Conservation (phyloP, 352 stramenopile genomes). For the Globisporangium camurandrum region DNA sequence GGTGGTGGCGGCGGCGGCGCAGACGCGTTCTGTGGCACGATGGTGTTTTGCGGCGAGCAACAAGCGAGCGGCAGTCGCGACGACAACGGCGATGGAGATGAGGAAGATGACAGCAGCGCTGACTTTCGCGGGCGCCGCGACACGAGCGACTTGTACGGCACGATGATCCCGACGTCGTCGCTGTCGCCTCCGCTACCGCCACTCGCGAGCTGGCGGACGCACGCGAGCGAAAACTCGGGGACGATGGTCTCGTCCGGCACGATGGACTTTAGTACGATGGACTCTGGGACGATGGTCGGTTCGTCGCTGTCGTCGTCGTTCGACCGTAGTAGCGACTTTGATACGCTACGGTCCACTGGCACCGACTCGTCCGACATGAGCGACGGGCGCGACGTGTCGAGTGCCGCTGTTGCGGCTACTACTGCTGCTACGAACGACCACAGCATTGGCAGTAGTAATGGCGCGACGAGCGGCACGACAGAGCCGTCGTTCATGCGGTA, state of each 20-base stretch:
- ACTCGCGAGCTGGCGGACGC: neutral
- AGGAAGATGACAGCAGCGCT: slow-evolving; percentile 5
- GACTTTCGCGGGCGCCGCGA: slow-evolving; percentile 25
- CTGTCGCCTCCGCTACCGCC: slow-evolving; percentile 13
- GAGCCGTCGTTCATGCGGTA: slow-evolving; percentile 85
- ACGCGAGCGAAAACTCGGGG: neutral
- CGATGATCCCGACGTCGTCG: slow-evolving; percentile 28
- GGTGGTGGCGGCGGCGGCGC: neutral
- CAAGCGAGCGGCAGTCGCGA: neutral
- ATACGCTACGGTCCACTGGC: slow-evolving; percentile 1
- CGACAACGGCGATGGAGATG: slow-evolving; percentile 6
- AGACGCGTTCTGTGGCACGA: slow-evolving; percentile 26
- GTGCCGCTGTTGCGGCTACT: no score
- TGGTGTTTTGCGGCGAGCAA: slow-evolving; percentile 30
- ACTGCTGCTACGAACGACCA: no score
- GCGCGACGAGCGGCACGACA: slow-evolving; percentile 1
- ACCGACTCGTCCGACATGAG: slow-evolving; percentile 3
- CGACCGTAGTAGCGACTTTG: slow-evolving; percentile 1
- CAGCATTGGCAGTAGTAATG: slow-evolving; percentile 10
- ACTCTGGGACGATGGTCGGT: slow-evolving; percentile 11
- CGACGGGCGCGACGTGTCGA: no score
- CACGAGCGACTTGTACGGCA: slow-evolving; percentile 53
- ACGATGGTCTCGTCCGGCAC: slow-evolving; percentile 16
- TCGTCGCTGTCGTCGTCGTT: slow-evolving; percentile 1
- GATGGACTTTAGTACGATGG: slow-evolving; percentile 6